Evolutionary conservation across 176 grass and related monocot genomes (phyloP).

Genomic region (Poa annua): DNA sequence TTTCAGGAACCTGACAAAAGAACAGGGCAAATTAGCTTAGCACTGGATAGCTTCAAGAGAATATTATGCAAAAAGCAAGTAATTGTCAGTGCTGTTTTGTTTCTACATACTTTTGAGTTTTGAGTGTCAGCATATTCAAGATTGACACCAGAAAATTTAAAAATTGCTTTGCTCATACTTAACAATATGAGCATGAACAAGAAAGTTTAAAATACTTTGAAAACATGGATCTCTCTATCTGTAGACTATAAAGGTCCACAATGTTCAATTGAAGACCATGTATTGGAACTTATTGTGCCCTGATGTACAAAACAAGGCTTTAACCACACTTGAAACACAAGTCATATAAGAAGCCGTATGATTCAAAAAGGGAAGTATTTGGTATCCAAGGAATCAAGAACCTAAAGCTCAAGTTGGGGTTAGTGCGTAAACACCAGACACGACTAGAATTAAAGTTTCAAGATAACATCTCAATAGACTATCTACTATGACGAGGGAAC

Average conservation of each 20-base stretch:
- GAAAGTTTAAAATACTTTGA: too few species aligned
- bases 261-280: neutral
- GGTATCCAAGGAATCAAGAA: neutral
- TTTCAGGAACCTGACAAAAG: neutral
- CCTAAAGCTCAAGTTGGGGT: neutral
- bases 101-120: too few species aligned
- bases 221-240: too few species aligned
- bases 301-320: neutral
- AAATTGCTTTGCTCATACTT: too few species aligned
- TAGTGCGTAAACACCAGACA: neutral
- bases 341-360: neutral
- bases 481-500: too few species aligned
- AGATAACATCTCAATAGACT: neutral
- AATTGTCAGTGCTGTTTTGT: neutral
- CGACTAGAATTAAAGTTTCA: neutral
- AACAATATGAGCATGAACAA: too few species aligned
- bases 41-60: neutral
- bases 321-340: too few species aligned
- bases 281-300: neutral
- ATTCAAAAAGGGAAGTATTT: neutral
- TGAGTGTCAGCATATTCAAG: too few species aligned
- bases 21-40: neutral
- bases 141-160: too few species aligned
- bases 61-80: neutral
- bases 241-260: neutral